phyloP scores from a whole-genome alignment of 2,329 filamentous ascomycete species.

The Nothophoma quercina region DNA sequence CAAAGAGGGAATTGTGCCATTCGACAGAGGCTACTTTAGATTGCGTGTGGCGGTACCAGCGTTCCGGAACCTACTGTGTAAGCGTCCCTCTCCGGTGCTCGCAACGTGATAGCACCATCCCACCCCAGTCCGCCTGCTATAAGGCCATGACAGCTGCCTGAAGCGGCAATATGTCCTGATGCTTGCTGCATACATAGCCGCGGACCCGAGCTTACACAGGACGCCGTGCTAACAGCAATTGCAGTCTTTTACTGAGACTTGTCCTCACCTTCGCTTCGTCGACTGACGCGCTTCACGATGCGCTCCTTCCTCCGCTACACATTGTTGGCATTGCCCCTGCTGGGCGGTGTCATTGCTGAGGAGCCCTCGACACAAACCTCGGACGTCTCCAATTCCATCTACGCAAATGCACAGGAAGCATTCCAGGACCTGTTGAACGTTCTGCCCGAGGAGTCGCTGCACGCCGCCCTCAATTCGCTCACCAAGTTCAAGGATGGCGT shows the following conservation, averaged over 20 bases:
- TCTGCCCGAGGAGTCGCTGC: constrained; percentile 67
- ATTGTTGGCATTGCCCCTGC: constrained; percentile 43
- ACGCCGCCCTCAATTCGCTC: constrained; percentile 70
- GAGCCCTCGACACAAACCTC: constrained; percentile 26
- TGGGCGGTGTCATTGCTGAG: constrained; percentile 31
- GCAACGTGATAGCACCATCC: not conserved
- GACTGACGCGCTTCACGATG: constrained; percentile 30
- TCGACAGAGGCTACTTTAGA: constrained; percentile 4
- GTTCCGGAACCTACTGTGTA: constrained; percentile 14
- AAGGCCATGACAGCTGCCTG: constrained; percentile 11
- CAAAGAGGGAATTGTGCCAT: not conserved
- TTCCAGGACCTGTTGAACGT: constrained; percentile 65
- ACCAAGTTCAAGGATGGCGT: constrained; percentile 73
- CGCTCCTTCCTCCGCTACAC: constrained; percentile 39
- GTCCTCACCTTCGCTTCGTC: constrained; percentile 8
- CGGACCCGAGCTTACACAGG: not conserved
- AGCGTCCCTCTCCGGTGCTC: constrained; percentile 7
- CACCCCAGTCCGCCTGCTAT: constrained; percentile 7
- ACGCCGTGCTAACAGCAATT: constrained; percentile 29
- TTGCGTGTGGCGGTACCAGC: constrained; percentile 19
- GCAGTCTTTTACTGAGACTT: constrained; percentile 16
- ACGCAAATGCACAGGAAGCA: constrained; percentile 47
- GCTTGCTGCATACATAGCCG: not conserved
- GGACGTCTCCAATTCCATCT: constrained; percentile 32
- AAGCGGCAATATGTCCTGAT: constrained; percentile 10